A percentile compares a stretch with the other conserved stretches of the same genome.
phyloP scores from a whole-genome alignment of 2,329 filamentous ascomycete genomes.

The Emericellopsis cladophorae region DNA sequence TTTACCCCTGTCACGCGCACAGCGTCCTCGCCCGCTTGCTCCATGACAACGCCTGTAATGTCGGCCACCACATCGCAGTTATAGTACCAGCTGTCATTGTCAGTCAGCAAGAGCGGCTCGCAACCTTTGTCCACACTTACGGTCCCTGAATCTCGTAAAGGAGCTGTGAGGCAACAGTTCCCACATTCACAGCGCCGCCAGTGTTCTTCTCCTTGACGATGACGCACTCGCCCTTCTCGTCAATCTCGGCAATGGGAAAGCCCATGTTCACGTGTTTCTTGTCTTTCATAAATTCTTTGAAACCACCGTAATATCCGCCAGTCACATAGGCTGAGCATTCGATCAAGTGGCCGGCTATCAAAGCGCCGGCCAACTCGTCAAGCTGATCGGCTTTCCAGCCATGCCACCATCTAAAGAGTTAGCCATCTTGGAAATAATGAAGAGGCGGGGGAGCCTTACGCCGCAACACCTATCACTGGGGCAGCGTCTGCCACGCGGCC shows the following conservation, averaged over 20 bases:
- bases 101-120: neutral
- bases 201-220: constrained; percentile 18
- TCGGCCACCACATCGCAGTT: constrained; percentile 30
- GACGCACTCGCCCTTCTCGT: constrained; percentile 14
- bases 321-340: constrained; percentile 42
- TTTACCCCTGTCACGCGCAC: constrained; percentile 17
- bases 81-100: constrained; percentile 15
- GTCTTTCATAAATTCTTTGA: constrained; percentile 13
- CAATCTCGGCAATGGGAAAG: constrained; percentile 25
- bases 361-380: constrained; percentile 33
- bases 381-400: constrained; percentile 40
- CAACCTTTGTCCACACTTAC: neutral
- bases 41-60: constrained; percentile 25
- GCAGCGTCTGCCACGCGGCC: constrained; percentile 35
- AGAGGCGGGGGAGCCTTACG: constrained; percentile 5
- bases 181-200: constrained; percentile 22
- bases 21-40: constrained; percentile 21
- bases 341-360: constrained; percentile 39
- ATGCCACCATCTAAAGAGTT: constrained; percentile 30
- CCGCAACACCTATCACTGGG: constrained; percentile 41
- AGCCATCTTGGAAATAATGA: no score
- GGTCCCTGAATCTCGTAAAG: constrained; percentile 33
- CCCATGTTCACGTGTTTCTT: constrained; percentile 14
- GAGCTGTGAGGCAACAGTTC: constrained; percentile 22
- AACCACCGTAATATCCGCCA: constrained; percentile 41